Evolutionary conservation across 2,329 filamentous ascomycete species (phyloP), one percentile per base, ranked within the genome.

Genomic region (Fusarium sp.): DNA sequence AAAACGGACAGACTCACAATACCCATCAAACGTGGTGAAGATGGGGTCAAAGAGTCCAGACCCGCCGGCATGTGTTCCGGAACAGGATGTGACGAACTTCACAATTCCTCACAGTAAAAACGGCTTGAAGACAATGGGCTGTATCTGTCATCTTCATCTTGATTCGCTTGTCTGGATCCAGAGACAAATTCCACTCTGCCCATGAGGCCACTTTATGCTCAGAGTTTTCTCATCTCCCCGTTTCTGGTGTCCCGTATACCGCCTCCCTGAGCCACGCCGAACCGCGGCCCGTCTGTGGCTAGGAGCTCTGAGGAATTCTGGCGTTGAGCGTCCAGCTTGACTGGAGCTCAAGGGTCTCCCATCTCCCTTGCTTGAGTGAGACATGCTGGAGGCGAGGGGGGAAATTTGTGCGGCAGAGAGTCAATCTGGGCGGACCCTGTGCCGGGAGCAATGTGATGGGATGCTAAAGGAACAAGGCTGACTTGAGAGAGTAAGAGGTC

Each of bases 201-300:
- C 61, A 51, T 42, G 11, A n/a, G 54, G 14, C 55, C 51, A 38
- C 46, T 42, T 64, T 61, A 27, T 38, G 25, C 53, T 56, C 36
- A 36, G 29, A 58, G 33, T n/a, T 49, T 49, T 65, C 46, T 50
- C n/a, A 1, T 27, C 46, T 50, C 46, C 25, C 46, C 27, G 25
- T 31, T 27, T 27, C 42, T 27, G 10, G 33, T 25, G 25, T 53
- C 49, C 34, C 20, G 14, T 38, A 34, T 54, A 33, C 25, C 50
- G 46, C n/a, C 16, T 53, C 49, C 7, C 13, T 33, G 62, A 69
- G 58, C 59, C 62, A 64, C 63, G 23, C 33, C 27, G 33, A 16
- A 31, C 34, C 27, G 49, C 42, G 42, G 38, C 55, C 36, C 33
- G 27, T 34, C 33, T 44, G 10, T 6, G 29, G 42, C 50, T 14